A percentile compares a stretch with the other conserved stretches of the same genome.
These are phyloP conservation scores for Haematococcus lacustris DNA, from an alignment of 139 green algal genomes.

Conservation along the genomic window DNA sequence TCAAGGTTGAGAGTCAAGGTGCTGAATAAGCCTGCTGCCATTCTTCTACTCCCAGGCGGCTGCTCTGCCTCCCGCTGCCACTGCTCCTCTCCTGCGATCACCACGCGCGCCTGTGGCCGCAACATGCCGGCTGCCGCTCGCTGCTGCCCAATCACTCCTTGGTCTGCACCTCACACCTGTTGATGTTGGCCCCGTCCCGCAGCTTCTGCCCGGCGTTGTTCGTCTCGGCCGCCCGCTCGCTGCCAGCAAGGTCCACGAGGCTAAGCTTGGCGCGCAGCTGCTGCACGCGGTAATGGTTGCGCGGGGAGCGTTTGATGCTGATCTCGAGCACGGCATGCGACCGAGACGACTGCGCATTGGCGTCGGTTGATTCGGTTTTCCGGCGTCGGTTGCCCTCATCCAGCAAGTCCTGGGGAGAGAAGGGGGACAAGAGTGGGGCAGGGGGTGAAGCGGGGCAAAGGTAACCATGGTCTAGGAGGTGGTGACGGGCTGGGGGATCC, in stretches of 20 bases:
- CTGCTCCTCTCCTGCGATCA: too few relatives aligned
- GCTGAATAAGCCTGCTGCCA: too few relatives aligned
- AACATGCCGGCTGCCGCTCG: too few relatives aligned
- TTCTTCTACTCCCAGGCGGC: too few relatives aligned
- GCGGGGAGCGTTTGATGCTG: constrained; percentile 28
- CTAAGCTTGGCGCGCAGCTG: constrained; percentile 37
- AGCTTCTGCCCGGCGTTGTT: constrained; percentile 68
- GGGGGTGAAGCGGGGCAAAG: too few relatives aligned
- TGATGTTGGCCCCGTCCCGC: constrained; percentile 76
- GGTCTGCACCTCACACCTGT: constrained; percentile 26
- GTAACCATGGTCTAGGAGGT: too few relatives aligned
- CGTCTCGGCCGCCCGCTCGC: constrained; percentile 34
- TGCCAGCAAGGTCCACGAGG: constrained; percentile 61
- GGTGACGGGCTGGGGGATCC: too few relatives aligned
- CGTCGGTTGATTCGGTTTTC: constrained; percentile 69
- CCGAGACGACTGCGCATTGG: constrained; percentile 56
- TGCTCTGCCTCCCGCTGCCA: too few relatives aligned
- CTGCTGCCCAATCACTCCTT: neutral
- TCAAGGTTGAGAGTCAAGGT: too few relatives aligned
- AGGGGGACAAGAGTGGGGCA: neutral
- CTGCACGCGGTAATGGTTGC: constrained; percentile 44
- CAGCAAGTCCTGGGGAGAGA: constrained; percentile 35
- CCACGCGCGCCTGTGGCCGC: too few relatives aligned
- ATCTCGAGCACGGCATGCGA: constrained; percentile 78
- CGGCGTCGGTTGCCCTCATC: constrained; percentile 63